Evolutionary conservation across 1,284 basidiomycete species (phyloP).

Genomic region (Pyrrhoderma lamaoense): DNA sequence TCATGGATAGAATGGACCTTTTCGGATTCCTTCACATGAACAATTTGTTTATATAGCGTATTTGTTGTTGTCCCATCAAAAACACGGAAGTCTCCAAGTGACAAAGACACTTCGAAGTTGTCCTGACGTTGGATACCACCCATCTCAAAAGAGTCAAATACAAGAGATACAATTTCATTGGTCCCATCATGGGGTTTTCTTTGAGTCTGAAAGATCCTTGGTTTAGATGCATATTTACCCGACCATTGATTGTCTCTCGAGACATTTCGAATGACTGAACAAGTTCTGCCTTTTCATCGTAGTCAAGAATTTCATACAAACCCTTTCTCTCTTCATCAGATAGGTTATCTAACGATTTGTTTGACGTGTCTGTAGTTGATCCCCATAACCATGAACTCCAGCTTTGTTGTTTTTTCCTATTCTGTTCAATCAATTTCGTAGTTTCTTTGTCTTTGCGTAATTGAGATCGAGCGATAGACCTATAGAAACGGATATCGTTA

Average conservation of each 20-base stretch:
- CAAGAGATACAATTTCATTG: conserved; percentile 78
- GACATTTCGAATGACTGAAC: conserved; percentile 64
- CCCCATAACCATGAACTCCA: conserved; percentile 79
- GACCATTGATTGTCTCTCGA: conserved; percentile 76
- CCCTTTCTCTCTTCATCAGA: conserved; percentile 91
- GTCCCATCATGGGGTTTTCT: conserved; percentile 56
- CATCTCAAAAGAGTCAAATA: conserved; percentile 87
- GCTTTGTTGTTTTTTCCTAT: conserved; percentile 47
- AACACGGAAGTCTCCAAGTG: conserved; percentile 84
- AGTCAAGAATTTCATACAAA: conserved; percentile 92
- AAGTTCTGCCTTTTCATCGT: conserved; percentile 79
- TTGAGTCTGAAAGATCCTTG: conserved; percentile 84
- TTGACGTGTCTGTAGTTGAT: conserved; percentile 32
- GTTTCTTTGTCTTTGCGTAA: conserved; percentile 80
- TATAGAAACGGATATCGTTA: conserved; percentile 96
- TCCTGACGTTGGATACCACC: conserved; percentile 82
- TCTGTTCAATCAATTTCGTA: conserved; percentile 62
- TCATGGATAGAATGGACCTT: conserved; percentile 25
- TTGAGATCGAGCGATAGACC: conserved; percentile 89
- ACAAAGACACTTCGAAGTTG: conserved; percentile 76
- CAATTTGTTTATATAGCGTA: conserved; percentile 88
- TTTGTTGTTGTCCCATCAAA: conserved; percentile 85
- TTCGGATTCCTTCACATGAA: conserved; percentile 69
- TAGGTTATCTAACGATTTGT: conserved; percentile 51
- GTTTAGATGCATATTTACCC: conserved; percentile 73